Evolutionary conservation across 2,329 filamentous ascomycete species (phyloP).

Genomic region (Colletotrichum camelliae): DNA sequence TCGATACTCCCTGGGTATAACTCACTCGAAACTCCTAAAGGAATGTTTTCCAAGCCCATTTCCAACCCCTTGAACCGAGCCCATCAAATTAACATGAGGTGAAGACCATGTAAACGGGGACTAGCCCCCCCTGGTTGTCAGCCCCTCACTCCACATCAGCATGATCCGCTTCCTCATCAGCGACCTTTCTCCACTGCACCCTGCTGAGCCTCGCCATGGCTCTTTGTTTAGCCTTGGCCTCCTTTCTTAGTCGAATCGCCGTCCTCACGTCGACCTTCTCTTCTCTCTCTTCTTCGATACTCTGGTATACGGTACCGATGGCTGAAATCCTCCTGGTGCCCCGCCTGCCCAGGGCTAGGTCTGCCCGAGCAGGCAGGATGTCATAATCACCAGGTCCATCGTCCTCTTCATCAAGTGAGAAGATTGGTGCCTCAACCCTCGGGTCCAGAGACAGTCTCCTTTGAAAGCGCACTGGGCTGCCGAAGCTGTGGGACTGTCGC

Average conservation of each 20-base stretch:
- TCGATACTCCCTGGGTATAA: background rate
- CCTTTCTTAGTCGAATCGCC: conserved; percentile 34
- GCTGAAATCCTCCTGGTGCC: conserved; percentile 21
- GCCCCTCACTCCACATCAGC: background rate
- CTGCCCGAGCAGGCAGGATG: background rate
- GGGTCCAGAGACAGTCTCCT: background rate
- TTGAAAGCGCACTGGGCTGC: background rate
- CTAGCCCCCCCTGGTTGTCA: background rate
- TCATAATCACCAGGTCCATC: background rate
- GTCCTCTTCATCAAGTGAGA: background rate
- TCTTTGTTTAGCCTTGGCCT: conserved; percentile 32
- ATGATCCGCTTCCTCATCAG: background rate
- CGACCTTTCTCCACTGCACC: background rate
- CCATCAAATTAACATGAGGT: background rate
- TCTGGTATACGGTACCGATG: conserved; percentile 17
- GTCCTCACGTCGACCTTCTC: conserved; percentile 30
- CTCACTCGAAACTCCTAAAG: background rate
- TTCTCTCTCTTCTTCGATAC: conserved; percentile 21
- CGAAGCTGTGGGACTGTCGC: background rate
- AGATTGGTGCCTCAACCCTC: background rate
- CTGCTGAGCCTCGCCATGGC: conserved; percentile 11
- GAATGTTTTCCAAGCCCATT: background rate
- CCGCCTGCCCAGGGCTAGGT: conserved; percentile 9
- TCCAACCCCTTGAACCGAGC: background rate
- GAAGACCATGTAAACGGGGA: background rate